Evolutionary conservation across 345 rosid species (phyloP).

Genomic region (Firmiana major): DNA sequence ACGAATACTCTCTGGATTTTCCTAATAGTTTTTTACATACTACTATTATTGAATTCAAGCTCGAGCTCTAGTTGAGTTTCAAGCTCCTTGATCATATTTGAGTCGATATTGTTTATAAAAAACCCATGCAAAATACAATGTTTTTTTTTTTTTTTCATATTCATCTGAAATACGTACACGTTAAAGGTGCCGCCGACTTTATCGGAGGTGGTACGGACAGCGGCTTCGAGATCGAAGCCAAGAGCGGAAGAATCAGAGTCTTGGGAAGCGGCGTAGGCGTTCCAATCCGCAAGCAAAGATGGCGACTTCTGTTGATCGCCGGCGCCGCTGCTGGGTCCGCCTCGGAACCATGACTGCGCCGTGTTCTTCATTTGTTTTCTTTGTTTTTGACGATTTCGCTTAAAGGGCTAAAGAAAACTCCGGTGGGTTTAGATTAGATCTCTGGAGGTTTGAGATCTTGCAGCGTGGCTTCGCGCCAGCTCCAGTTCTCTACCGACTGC

Average conservation of each 20-base stretch:
- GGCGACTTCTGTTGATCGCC: constrained; percentile 20
- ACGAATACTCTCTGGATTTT: not conserved
- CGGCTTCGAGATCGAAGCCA: constrained; percentile 50
- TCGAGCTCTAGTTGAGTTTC: not conserved
- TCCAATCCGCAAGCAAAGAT: constrained; percentile 56
- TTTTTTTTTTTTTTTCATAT: not conserved
- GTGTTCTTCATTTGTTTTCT: constrained; percentile 32
- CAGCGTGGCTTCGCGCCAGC: not conserved
- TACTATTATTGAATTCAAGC: not conserved
- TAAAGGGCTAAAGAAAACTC: not conserved
- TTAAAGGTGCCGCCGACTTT: constrained; percentile 21
- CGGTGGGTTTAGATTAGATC: not conserved
- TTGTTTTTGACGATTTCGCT: not conserved
- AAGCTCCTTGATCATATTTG: no score
- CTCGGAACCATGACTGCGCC: constrained; percentile 48
- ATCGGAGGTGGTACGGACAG: constrained; percentile 34
- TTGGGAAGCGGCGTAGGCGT: constrained; percentile 48
- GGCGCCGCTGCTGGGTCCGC: constrained; percentile 32
- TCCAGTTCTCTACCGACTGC: not conserved
- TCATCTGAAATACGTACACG: not conserved
- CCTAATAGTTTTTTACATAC: not conserved
- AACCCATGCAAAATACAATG: not conserved
- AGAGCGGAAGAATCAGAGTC: constrained; percentile 24
- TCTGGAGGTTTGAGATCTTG: not conserved
- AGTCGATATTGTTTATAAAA: no score